phyloP scores from a whole-genome alignment of 768 basidiomycete species.

The Xerocomus potaroensis region DNA sequence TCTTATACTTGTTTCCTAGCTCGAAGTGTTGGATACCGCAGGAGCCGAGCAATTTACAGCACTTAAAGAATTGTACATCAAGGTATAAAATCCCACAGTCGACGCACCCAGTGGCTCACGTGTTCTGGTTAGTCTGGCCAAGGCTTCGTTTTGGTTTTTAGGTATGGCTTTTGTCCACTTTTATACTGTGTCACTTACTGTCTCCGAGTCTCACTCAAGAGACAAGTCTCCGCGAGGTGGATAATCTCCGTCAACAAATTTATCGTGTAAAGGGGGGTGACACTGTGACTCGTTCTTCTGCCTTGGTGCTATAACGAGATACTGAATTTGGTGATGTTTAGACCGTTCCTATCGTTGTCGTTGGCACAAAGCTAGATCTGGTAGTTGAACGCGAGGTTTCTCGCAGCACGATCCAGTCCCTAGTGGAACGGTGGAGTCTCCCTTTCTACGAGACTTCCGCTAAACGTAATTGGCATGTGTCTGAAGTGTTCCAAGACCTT shows the following conservation, averaged over 20 bases:
- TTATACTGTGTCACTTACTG: conserved; percentile 1
- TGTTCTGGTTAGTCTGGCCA: conserved; percentile 46
- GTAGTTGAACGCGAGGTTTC: conserved; percentile 77
- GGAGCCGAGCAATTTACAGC: conserved; percentile 84
- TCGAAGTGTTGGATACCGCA: conserved; percentile 79
- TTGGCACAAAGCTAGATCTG: conserved; percentile 83
- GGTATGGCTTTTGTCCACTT: conserved; percentile 35
- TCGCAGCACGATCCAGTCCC: conserved; percentile 54
- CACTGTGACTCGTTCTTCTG: conserved; percentile 37
- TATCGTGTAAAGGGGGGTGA: conserved; percentile 72
- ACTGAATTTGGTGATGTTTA: conserved; percentile 23
- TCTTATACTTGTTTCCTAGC: conserved; percentile 38
- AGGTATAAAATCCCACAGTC: conserved; percentile 38
- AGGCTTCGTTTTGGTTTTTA: conserved; percentile 84
- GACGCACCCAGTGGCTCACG: not conserved
- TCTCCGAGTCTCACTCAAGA: conserved; percentile 69
- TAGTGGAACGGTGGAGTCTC: conserved; percentile 64
- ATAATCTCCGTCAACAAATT: conserved; percentile 77
- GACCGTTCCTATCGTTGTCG: conserved; percentile 77
- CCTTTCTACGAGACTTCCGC: conserved; percentile 88
- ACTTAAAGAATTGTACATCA: conserved; percentile 77
- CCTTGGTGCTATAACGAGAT: not conserved
- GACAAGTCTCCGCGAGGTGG: conserved; percentile 74
- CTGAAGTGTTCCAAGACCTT: conserved; percentile 74
- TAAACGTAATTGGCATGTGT: conserved; percentile 77